These are phyloP conservation scores for Tranzscheliella williamsii DNA, from an alignment of 1,284 basidiomycete species.

Conservation along the genomic window DNA sequence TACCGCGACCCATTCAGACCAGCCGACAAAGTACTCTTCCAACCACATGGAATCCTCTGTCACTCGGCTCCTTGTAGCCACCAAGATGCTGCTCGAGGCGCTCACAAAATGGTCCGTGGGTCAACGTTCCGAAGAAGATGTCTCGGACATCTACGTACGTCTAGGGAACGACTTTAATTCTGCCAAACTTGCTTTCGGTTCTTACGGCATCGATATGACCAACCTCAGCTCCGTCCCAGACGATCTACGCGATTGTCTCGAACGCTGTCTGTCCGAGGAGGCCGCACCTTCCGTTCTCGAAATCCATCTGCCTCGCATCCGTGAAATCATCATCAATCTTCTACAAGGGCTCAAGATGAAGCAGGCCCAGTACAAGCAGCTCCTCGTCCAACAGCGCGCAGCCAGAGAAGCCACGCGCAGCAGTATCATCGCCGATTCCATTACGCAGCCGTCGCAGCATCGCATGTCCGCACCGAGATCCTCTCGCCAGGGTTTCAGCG, in stretches of 20 bases:
- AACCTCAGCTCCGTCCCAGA: conserved; percentile 86
- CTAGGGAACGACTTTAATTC: conserved; percentile 97
- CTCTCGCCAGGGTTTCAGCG: conserved; percentile 33
- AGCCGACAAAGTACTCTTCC: conserved; percentile 34
- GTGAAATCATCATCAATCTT: conserved; percentile 88
- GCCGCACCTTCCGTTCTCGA: conserved; percentile 83
- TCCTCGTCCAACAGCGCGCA: conserved; percentile 44
- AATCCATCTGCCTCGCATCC: conserved; percentile 84
- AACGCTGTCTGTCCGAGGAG: conserved; percentile 86
- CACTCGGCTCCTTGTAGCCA: conserved; percentile 88
- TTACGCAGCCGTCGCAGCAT: conserved; percentile 7
- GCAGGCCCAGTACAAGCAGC: conserved; percentile 73
- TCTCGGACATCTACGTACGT: conserved; percentile 94
- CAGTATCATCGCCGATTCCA: conserved; percentile 4
- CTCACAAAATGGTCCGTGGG: conserved; percentile 71
- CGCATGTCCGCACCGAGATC: conserved; percentile 17
- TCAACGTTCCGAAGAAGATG: conserved; percentile 76
- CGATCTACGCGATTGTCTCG: conserved; percentile 83
- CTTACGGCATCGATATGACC: conserved; percentile 86
- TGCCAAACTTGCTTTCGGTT: conserved; percentile 83
- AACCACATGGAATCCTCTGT: conserved; percentile 81
- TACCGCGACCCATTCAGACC: conserved; percentile 2
- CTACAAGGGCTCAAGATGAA: conserved; percentile 88
- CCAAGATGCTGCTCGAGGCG: conserved; percentile 89
- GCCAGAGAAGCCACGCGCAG: conserved; percentile 23